Evolutionary conservation across 2,329 filamentous ascomycete genomes (phyloP), one percentile per base, ranked within the genome.

Genomic region (Didymella pomorum): DNA sequence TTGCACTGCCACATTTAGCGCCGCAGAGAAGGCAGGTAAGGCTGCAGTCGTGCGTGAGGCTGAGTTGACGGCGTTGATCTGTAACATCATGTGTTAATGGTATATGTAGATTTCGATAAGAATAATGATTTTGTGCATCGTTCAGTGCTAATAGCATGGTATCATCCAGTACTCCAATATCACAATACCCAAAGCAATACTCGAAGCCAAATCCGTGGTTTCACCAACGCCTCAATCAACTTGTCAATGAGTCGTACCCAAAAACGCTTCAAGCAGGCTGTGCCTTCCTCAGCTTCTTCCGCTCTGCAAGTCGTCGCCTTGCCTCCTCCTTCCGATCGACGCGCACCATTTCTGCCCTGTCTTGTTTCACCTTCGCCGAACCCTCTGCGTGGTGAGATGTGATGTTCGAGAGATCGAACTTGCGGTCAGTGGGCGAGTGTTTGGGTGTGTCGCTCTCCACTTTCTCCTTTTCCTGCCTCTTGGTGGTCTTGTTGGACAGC

Each of bases 241-340:
- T 28, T 16, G 16, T 12, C 12, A 41, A 37, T 21, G 28, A 29
- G 16, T 41, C 16, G 16, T 28, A 37, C 6, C n/a, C 39, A 12
- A 28, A 1, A 21, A 4, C 12, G 1, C 25, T 3, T 63, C 37
- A 65, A 23, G 39, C 45, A 25, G 61, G 55, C 25, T 45, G 58
- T 21, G 62, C 60, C 48, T 69, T 69, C 58, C 62, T 71, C 60
- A 68, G 56, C 56, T 64, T 67, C 64, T 66, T 76, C 57, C 67
- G 65, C 51, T 70, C 69, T 44, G 60, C 62, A 7, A 75, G 62
- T 16, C 72, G 58, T 44, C 60, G 61, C 42, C 62, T 69, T 14
- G 74, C 73, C 26, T 69, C 61, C 42, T 64, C 65, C 52, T 72
- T 73, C 7, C 71, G 66, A 33, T 74, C 69, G 3, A 62, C 60